These are phyloP conservation scores for Tremellales sp. DNA, from an alignment of 1,284 basidiomycete genomes.

Conservation along the genomic window DNA sequence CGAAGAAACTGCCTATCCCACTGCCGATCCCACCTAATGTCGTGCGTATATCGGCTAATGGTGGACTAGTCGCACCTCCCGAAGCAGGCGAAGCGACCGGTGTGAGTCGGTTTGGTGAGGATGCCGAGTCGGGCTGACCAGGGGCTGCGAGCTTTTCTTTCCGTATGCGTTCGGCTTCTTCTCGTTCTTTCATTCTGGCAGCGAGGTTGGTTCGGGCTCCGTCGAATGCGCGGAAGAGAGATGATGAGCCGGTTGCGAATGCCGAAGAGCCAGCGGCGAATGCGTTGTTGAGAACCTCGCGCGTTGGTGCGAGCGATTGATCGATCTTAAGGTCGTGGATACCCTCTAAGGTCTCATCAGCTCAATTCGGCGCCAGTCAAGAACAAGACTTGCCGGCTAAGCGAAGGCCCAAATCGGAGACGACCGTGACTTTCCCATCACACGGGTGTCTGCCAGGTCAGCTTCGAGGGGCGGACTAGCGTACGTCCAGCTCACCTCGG, in stretches of 20 bases:
- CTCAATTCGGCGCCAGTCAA: not conserved
- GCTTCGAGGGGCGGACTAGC: not conserved
- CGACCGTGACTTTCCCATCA: conserved; percentile 77
- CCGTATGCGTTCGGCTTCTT: conserved; percentile 11
- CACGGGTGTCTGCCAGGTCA: conserved; percentile 63
- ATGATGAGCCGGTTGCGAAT: conserved; percentile 67
- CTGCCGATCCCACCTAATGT: conserved; percentile 41
- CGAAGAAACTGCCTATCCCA: conserved; percentile 42
- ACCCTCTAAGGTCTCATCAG: conserved; percentile 56
- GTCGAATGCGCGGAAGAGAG: conserved; percentile 79
- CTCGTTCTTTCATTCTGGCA: conserved; percentile 32
- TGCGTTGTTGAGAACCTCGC: conserved; percentile 79
- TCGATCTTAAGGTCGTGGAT: conserved; percentile 85
- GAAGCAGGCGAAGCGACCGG: not conserved
- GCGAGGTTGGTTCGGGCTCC: conserved; percentile 59
- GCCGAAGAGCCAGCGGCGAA: conserved; percentile 68
- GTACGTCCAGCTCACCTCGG: conserved; percentile 58
- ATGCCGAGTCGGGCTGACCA: conserved; percentile 5
- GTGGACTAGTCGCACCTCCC: conserved; percentile 1
- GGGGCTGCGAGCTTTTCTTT: not conserved
- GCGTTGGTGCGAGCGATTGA: conserved; percentile 79
- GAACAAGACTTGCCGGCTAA: conserved; percentile 49
- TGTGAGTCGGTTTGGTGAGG: not conserved
- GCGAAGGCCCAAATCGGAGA: conserved; percentile 81
- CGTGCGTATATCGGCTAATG: conserved; percentile 25